Evolutionary conservation across 2,329 filamentous ascomycete genomes (phyloP), one percentile per base, ranked within the genome.

Genomic region (Arthrocladium fulminans): DNA sequence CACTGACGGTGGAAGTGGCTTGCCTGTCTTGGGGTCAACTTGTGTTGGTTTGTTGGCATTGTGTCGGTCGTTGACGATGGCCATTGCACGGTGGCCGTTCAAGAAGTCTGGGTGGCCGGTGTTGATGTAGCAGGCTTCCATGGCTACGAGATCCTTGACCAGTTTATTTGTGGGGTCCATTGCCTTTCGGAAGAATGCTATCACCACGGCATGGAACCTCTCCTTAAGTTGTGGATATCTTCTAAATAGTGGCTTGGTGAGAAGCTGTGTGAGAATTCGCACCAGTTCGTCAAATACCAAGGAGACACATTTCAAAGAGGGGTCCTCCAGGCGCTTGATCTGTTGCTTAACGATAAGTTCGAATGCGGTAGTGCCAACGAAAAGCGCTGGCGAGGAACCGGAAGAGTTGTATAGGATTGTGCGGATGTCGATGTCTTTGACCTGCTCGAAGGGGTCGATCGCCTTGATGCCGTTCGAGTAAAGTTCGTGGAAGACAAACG

Each of bases 111-210:
- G 92, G 65, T 98, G 94, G 8, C 88, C 92, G 24, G 94, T 98
- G 73, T 98, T 98, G 74, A 98, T 85, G 67, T 98, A 98, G 72
- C 87, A 94, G 12, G 89, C 73, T 68, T 98, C 92, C 92, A 98
- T 98, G 8, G 83, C 72, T 22, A 98, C 90, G 34, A 98, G 76
- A 64, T 98, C 92, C 61, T 73, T 82, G 49, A 98, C 92, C 41
- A 98, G 78, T 76, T 97, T 97, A 73, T 96, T 97, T 30, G 92
- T 95, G 5, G 92, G 92, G 47, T 96, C 88, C 86, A 97, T 95
- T 47, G 88, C 83, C 73, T 94, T 95, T 73, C 97, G 97, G 76
- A 96, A 97, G 70, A 98, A 98, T 8, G 73, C 63, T 59, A 98
- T 92, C 44, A 97, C 90, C 12, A 95, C 89, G 10, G 76, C 75